Evolutionary conservation across 148 eudicot species (phyloP).

Genomic region (Chenopodium suecicum): DNA sequence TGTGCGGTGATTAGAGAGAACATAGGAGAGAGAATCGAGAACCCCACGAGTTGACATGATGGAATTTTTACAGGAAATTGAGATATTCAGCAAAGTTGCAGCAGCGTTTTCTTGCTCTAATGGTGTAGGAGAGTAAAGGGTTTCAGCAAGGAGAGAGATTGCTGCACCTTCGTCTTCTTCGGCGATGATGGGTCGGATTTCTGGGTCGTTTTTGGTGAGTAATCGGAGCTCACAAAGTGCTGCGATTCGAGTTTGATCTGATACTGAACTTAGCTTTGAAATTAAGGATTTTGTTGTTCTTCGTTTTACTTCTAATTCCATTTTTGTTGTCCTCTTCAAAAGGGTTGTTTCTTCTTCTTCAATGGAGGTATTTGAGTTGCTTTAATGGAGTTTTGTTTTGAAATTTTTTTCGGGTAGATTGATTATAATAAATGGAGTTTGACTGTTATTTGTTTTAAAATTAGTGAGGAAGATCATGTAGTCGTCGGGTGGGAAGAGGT

Average conservation of each 20-base stretch:
- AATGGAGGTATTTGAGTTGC: background rate
- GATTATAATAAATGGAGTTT: too few relatives aligned
- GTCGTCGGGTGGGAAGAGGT: too few relatives aligned
- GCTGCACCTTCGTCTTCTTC: conserved; percentile 63
- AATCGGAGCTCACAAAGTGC: conserved; percentile 82
- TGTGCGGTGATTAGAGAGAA: conserved; percentile 42
- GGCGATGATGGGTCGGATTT: conserved; percentile 58
- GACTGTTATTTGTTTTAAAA: too few relatives aligned
- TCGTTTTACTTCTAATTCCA: conserved; percentile 45
- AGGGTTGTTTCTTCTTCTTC: background rate
- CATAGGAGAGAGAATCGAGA: conserved; percentile 77
- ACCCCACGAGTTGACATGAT: conserved; percentile 57
- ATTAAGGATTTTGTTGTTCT: conserved; percentile 46
- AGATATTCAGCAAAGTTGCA: conserved; percentile 73
- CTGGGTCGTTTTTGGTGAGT: conserved; percentile 66
- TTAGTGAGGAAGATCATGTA: too few relatives aligned
- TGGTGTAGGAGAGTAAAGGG: conserved; percentile 51
- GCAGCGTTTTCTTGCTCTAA: conserved; percentile 69
- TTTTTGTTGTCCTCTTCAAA: background rate
- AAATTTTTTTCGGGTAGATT: background rate
- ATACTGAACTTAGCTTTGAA: conserved; percentile 62
- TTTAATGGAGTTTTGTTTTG: background rate
- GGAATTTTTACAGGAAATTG: conserved; percentile 50
- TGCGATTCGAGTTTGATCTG: conserved; percentile 64
- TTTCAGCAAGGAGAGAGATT: conserved; percentile 58